These are phyloP conservation scores for Fusarium decemcellulare DNA, from an alignment of 2,329 filamentous ascomycete species.

Conservation along the genomic window DNA sequence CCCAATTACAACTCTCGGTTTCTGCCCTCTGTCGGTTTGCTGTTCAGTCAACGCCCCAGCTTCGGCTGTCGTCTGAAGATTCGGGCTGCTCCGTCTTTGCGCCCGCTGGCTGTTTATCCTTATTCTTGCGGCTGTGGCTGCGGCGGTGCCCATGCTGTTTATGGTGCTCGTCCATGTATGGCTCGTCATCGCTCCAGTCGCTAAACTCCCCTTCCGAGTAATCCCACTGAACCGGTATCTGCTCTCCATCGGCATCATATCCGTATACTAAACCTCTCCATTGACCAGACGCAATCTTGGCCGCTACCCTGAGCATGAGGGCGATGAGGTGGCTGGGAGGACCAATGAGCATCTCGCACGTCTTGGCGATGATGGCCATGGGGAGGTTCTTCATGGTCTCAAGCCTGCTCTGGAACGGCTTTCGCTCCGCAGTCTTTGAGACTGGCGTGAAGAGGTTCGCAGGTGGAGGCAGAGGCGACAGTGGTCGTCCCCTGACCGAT, in stretches of 20 bases:
- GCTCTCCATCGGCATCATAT: constrained; percentile 66
- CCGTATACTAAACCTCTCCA: constrained; percentile 74
- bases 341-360: constrained; percentile 81
- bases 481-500: constrained; percentile 58
- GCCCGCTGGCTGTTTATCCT: constrained; percentile 7
- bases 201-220: constrained; percentile 71
- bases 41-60: constrained; percentile 44
- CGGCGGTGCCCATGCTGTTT: constrained; percentile 27
- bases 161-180: constrained; percentile 27
- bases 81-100: constrained; percentile 24
- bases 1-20: constrained; percentile 6
- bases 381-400: constrained; percentile 44
- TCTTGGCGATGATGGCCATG: constrained; percentile 80
- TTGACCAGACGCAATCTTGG: constrained; percentile 77
- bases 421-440: constrained; percentile 54
- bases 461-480: constrained; percentile 78
- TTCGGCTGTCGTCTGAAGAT: constrained; percentile 44
- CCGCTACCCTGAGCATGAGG: constrained; percentile 86
- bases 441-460: constrained; percentile 72
- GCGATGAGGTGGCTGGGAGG: constrained; percentile 85
- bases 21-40: neutral
- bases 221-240: constrained; percentile 73
- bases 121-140: neutral
- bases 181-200: constrained; percentile 70
- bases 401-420: constrained; percentile 39